Conservation (phyloP, 345 rosid genomes). For the Carallia pectinifolia region DNA sequence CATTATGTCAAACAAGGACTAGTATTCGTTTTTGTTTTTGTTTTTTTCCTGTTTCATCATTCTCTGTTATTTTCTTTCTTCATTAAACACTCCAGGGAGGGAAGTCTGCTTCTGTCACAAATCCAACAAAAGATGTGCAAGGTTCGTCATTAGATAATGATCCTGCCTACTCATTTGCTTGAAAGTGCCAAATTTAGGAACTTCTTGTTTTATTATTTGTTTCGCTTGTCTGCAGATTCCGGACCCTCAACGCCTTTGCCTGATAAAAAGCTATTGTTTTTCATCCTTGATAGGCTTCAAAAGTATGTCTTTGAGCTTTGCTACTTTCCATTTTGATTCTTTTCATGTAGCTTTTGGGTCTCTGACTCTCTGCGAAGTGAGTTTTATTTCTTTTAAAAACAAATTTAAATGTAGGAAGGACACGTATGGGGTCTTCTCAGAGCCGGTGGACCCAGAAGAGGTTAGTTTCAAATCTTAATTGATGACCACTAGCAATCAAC, state of each 20-base stretch:
- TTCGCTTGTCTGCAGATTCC: neutral
- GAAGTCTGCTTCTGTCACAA: slow-evolving; percentile 33
- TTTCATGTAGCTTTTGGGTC: neutral
- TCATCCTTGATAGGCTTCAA: slow-evolving; percentile 32
- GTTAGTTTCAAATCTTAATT: slow-evolving; percentile 12
- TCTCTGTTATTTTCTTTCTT: slow-evolving; percentile 6
- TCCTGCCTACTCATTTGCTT: slow-evolving; percentile 8
- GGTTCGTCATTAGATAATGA: slow-evolving; percentile 34
- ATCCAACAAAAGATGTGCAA: slow-evolving; percentile 36
- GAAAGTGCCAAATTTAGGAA: slow-evolving; percentile 9
- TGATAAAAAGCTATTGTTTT: slow-evolving; percentile 26
- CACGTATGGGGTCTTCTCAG: slow-evolving; percentile 30
- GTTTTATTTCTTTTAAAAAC: neutral
- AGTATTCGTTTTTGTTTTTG: neutral
- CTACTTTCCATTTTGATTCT: slow-evolving; percentile 3
- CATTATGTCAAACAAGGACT: slow-evolving; percentile 14
- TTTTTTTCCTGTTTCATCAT: neutral
- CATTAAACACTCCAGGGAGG: slow-evolving; percentile 35
- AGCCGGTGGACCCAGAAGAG: slow-evolving; percentile 29
- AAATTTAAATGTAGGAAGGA: slow-evolving; percentile 26
- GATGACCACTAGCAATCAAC: neutral
- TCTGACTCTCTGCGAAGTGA: neutral
- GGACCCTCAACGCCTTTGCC: slow-evolving; percentile 14
- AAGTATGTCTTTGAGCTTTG: slow-evolving; percentile 13
- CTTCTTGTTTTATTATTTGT: slow-evolving; percentile 1